phyloP scores from a whole-genome alignment of 352 stramenopile genomes.

The Pythium sp. region DNA sequence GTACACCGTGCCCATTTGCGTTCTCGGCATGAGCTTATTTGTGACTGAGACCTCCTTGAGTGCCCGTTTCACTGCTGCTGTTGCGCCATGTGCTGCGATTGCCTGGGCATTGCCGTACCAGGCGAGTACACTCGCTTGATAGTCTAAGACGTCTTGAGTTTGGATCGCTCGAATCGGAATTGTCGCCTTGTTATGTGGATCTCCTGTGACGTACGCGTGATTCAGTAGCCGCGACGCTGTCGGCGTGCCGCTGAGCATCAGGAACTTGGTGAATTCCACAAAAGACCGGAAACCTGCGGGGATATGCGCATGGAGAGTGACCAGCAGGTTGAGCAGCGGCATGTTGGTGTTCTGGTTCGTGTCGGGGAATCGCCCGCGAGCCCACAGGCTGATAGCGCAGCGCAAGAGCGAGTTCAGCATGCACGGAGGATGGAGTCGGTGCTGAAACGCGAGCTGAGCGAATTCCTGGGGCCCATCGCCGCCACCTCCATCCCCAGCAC shows the following conservation, averaged over 20 bases:
- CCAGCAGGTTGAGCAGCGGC: conserved; percentile 32
- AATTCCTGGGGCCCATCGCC: neutral
- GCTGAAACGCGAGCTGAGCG: conserved; percentile 9
- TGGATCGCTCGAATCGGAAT: conserved; percentile 13
- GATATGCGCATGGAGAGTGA: conserved; percentile 31
- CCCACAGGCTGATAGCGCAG: conserved; percentile 37
- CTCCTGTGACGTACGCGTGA: conserved; percentile 42
- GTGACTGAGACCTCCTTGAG: neutral
- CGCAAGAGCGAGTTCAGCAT: conserved; percentile 36
- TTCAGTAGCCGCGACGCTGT: conserved; percentile 42
- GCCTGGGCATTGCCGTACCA: conserved; percentile 28
- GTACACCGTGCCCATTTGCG: conserved; percentile 40
- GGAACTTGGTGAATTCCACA: conserved; percentile 65
- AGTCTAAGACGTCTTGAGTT: conserved; percentile 9
- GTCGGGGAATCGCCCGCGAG: conserved; percentile 40
- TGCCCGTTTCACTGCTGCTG: conserved; percentile 9
- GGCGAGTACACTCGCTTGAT: conserved; percentile 22
- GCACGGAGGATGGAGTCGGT: conserved; percentile 6
- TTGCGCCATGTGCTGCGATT: conserved; percentile 9
- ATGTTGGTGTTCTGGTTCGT: conserved; percentile 17
- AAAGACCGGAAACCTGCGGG: conserved; percentile 47
- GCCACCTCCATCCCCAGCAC: neutral
- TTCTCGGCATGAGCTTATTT: conserved; percentile 39
- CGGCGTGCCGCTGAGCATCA: conserved; percentile 37
- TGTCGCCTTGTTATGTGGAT: neutral